A percentile compares a stretch with the other conserved stretches of the same genome.
phyloP scores from a whole-genome alignment of 2,329 filamentous ascomycete species.

The Aspergillus novofumigatus region DNA sequence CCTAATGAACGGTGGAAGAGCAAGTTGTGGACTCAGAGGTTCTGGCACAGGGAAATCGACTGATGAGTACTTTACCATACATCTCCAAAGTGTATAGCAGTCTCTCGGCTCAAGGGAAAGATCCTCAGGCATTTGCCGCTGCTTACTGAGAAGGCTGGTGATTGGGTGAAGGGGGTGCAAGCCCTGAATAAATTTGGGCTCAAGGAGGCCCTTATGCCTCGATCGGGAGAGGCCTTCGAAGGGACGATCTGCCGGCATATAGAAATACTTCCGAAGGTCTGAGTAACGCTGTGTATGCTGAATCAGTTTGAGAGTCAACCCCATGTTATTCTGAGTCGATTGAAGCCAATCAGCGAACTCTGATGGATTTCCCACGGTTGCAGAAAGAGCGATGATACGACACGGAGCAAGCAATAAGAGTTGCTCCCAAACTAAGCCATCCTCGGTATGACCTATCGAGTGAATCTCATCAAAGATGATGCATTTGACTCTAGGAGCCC shows the following conservation, averaged over 20 bases:
- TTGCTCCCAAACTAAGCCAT: slow-evolving; percentile 76
- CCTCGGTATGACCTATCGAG: slow-evolving; percentile 71
- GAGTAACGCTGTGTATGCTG: slow-evolving; percentile 67
- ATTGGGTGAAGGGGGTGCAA: slow-evolving; percentile 65
- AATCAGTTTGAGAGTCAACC: slow-evolving; percentile 63
- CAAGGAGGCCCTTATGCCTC: slow-evolving; percentile 29
- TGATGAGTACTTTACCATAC: slow-evolving; percentile 58
- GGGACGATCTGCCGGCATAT: slow-evolving; percentile 45
- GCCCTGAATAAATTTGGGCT: slow-evolving; percentile 45
- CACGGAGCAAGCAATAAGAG: slow-evolving; percentile 69
- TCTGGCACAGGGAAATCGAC: slow-evolving; percentile 44
- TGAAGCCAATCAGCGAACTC: slow-evolving; percentile 67
- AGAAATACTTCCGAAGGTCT: slow-evolving; percentile 71
- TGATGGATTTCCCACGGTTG: slow-evolving; percentile 70
- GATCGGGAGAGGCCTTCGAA: slow-evolving; percentile 50
- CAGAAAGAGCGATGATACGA: slow-evolving; percentile 73
- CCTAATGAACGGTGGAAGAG: slow-evolving; percentile 52
- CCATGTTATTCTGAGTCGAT: slow-evolving; percentile 59
- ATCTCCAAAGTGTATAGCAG: slow-evolving; percentile 62
- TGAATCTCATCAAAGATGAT: slow-evolving; percentile 84
- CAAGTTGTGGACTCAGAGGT: slow-evolving; percentile 27
- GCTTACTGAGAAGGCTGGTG: slow-evolving; percentile 57
- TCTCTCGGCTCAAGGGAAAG: slow-evolving; percentile 67
- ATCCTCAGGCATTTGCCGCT: slow-evolving; percentile 63
- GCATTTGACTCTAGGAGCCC: slow-evolving; percentile 64